Conservation (phyloP, 2,329 filamentous ascomycete species). For the Fusarium sp. region DNA sequence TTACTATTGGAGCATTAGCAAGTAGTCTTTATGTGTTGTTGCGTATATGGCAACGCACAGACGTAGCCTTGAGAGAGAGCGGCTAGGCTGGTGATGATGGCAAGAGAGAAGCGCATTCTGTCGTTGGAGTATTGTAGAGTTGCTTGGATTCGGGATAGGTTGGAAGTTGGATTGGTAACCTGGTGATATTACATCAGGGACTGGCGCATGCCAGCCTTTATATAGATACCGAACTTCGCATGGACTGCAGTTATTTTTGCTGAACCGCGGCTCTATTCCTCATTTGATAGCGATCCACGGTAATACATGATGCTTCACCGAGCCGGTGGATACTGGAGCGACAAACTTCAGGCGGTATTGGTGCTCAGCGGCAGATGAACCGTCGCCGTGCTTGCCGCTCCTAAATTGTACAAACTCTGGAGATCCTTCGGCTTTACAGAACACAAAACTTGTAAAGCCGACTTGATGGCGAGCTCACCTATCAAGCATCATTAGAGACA, state of each 20-base stretch:
- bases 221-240: neutral
- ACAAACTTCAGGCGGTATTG: neutral
- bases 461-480: neutral
- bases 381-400: too few relatives aligned
- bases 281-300: fast-evolving
- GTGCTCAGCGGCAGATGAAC: too few relatives aligned
- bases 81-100: neutral
- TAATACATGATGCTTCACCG: neutral
- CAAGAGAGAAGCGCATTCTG: neutral
- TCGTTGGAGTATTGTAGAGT: neutral
- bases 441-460: neutral
- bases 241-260: fast-evolving
- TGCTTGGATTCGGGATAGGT: fast-evolving
- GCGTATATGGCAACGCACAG: neutral
- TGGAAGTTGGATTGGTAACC: too few relatives aligned
- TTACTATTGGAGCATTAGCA: neutral
- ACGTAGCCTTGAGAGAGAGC: neutral
- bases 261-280: fast-evolving
- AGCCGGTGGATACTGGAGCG: neutral
- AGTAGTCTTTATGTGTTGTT: neutral
- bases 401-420: neutral
- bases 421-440: neutral
- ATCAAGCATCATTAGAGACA: fast-evolving
- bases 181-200: neutral
- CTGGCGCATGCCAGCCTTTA: neutral